Conservation (phyloP, 169 alveolate genomes). For the Amoebophrya sp. region DNA sequence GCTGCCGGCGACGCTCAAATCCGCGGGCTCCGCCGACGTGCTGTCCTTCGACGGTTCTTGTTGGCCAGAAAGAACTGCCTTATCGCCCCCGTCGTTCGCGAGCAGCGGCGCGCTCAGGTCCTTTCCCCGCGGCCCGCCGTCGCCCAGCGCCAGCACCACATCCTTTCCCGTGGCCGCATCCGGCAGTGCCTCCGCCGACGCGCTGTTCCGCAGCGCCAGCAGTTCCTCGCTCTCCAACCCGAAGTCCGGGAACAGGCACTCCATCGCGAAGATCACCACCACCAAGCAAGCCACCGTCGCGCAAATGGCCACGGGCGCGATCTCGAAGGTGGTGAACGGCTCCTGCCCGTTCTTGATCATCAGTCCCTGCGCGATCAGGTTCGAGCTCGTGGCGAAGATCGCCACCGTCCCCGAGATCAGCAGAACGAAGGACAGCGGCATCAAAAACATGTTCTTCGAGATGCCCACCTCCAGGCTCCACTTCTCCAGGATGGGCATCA, state of each 20-base stretch:
- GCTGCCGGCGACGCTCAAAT: no score
- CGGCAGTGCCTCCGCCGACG: no score
- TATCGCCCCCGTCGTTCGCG: no score
- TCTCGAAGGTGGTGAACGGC: slow-evolving; percentile 7
- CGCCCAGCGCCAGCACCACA: no score
- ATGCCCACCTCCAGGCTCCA: slow-evolving; percentile 12
- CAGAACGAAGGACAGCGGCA: slow-evolving; percentile 8
- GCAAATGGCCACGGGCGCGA: slow-evolving; percentile 5
- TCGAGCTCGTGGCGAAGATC: slow-evolving; percentile 8
- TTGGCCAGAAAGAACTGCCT: no score
- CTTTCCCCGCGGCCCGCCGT: no score
- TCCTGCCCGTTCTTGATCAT: neutral
- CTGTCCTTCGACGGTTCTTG: no score
- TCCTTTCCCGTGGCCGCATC: no score
- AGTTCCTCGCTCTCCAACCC: no score
- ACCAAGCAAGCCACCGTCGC: slow-evolving; percentile 6
- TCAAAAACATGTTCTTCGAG: neutral
- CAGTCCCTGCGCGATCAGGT: slow-evolving; percentile 13
- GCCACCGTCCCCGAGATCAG: slow-evolving; percentile 15
- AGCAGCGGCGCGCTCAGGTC: no score
- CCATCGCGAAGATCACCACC: neutral
- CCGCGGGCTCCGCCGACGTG: no score
- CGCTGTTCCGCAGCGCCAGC: no score
- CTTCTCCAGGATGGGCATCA: slow-evolving; percentile 16
- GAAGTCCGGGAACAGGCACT: neutral